Base-by-base conservation (phyloP, 1,284 basidiomycete species). In the Malassezia cuniculi region DNA sequence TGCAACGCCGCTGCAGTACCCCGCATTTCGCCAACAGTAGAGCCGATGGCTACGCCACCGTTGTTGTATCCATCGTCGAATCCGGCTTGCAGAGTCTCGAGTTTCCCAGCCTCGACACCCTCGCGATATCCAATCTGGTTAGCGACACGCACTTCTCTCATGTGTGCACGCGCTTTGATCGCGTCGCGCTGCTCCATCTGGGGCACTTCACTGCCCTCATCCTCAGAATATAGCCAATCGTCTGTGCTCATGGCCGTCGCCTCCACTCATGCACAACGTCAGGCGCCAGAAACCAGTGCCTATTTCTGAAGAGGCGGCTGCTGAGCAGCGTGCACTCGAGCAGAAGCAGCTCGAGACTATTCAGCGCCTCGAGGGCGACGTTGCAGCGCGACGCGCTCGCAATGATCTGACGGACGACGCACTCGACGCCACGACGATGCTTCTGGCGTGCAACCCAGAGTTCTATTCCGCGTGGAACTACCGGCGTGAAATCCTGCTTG, bases 31-130 rank as follows among this genome's bases (percentile, higher is more conserved):
- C 83, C 83, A 5, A 86, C 56, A 47, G 80, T 72, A 17, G 76
- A 75, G 1, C 84, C 84, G 10, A 81, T 66, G 0, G 81, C 80
- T 1, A 73, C 78, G 6, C 83, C 82, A 6, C 77, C 70, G 11
- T 65, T 53, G 1, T 78, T 78, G 53, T 81, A 86, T 8, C 81
- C 84, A 10, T 72, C 70, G 60, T 87, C 80, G 55, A 86, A 86
- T 1, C 82, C 83, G 44, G 76, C 70, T 54, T 87, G 84, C 0
- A 85, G 71, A 6, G 76, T 75, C 1, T 73, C 70, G 67, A 84
- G 80, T 63, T 86, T 86, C 5, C 84, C 84, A 3, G 77, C 76
- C 0, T 77, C 80, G 47, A 86, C 82, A 12, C 84, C 84, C 66
- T 85, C 82, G 11, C 83, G 77, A 58, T 85, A 86, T 1, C 84